Conservation (phyloP, 371 early-diverging fungal species). For the Syncephalastrum contaminatum region DNA sequence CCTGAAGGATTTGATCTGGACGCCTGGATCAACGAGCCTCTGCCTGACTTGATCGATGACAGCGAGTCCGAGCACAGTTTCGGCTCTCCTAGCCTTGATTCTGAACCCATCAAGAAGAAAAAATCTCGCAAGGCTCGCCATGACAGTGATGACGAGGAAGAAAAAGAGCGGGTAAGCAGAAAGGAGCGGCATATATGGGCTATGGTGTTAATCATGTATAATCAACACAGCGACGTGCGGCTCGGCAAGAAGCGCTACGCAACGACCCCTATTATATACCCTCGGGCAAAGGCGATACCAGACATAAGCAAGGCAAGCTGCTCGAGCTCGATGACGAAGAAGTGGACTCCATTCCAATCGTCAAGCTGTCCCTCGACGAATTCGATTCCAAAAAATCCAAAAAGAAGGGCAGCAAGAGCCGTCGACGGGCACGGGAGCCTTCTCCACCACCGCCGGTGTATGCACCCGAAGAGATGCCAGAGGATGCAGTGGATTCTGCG, state of each 20-base stretch:
- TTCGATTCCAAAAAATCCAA: conserved; percentile 21
- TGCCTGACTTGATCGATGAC: conserved; percentile 59
- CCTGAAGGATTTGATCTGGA: conserved; percentile 91
- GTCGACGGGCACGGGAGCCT: conserved; percentile 17
- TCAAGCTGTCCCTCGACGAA: conserved; percentile 68
- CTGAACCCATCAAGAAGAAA: conserved; percentile 32
- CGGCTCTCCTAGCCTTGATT: conserved; percentile 32
- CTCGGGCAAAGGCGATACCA: conserved; percentile 21
- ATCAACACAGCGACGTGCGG: conserved; percentile 49
- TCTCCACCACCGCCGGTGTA: conserved; percentile 53
- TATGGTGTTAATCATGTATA: neutral
- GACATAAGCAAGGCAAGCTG: conserved; percentile 11
- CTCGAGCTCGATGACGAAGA: conserved; percentile 51
- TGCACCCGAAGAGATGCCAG: conserved; percentile 70
- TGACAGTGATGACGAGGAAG: conserved; percentile 43
- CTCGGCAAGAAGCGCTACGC: conserved; percentile 60
- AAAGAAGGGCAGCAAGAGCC: conserved; percentile 28
- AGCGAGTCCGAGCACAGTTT: conserved; percentile 35
- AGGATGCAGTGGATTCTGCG: conserved; percentile 54
- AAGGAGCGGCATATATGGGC: neutral
- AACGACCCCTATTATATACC: conserved; percentile 80
- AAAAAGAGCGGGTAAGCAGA: conserved; percentile 27
- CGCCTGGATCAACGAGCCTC: conserved; percentile 71
- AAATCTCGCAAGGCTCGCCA: conserved; percentile 20
- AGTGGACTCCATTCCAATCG: conserved; percentile 82